Evolutionary conservation across 2,329 filamentous ascomycete genomes (phyloP), one percentile per base, ranked within the genome.

Genomic region (Alternaria arborescens): DNA sequence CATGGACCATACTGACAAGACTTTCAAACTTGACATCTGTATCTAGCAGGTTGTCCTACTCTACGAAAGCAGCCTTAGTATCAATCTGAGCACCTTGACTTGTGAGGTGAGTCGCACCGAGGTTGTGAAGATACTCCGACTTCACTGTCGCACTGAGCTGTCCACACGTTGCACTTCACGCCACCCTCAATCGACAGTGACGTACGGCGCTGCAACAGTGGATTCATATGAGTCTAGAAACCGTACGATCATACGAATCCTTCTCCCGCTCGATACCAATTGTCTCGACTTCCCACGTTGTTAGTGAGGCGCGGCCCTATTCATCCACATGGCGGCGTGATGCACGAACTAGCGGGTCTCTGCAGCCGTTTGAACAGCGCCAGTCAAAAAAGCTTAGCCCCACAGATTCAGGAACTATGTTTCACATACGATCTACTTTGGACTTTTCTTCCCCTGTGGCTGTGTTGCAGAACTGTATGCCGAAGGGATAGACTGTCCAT

Each of bases 291-390:
- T 50, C 20, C 34, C 20, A 16, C 12, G 46, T 38, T 48, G 50
- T 18, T 53, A 43, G 36, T 47, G 28, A 48, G 57, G 58, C 40
- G 50, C 40, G 32, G 57, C 36, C 40, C 38, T 52, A 53, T 55
- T 53, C 52, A 48, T 46, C 47, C 48, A 61, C 46, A 60, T 42
- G 42, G 69, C 57, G 61, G 57, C 52, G 61, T 42, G 44, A 57
- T 59, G 66, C 65, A 58, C 51, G 62, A 69, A 62, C 67, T 65
- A 69, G 67, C 64, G 70, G 68, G 64, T 60, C 55, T 52, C 55
- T 55, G 55, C 62, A 51, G 60, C 62, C 47, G 57, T 59, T 50
- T 24, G 18, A 47, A 63, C 55, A 53, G 50, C 54, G 55, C 52
- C 54, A 58, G 55, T 64, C 58, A 18, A 32, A 55, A 66, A 70